These are phyloP conservation scores for Dendrobium nobile DNA, from an alignment of 106 monocot genomes.

Conservation along the genomic window DNA sequence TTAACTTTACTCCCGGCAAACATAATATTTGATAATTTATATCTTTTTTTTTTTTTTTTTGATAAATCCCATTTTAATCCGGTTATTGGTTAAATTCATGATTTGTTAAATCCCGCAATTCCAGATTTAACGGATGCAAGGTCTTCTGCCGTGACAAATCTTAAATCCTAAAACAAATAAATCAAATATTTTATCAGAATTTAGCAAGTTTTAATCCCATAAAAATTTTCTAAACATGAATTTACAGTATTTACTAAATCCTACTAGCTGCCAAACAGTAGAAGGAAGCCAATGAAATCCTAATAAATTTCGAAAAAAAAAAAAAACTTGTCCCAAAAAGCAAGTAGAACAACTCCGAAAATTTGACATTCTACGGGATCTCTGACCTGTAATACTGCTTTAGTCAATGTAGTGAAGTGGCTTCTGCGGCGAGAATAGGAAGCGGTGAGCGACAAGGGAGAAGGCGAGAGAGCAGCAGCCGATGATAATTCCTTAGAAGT, in stretches of 20 bases:
- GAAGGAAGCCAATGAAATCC: neutral
- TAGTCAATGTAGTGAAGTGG: conserved; percentile 9
- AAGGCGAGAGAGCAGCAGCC: neutral
- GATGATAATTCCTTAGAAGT: conserved; percentile 9
- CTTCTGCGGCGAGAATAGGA: neutral
- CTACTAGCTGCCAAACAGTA: no score
- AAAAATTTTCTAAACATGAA: no score
- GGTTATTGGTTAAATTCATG: neutral
- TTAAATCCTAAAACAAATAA: no score
- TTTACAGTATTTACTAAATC: no score
- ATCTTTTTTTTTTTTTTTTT: no score
- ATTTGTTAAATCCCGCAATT: no score
- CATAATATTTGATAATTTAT: no score
- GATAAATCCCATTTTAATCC: no score
- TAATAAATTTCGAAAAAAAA: neutral
- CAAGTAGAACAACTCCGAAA: neutral
- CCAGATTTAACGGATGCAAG: no score
- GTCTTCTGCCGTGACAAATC: no score
- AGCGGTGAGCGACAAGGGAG: neutral
- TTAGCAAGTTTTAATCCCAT: neutral
- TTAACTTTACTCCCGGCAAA: neutral
- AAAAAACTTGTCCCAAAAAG: no score
- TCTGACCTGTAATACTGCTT: conserved; percentile 36
- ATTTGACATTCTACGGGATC: neutral
- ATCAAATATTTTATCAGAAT: neutral